Evolutionary conservation across 2,329 filamentous ascomycete genomes (phyloP), one percentile per base, ranked within the genome.

Genomic region (Fusarium chlamydosporum): DNA sequence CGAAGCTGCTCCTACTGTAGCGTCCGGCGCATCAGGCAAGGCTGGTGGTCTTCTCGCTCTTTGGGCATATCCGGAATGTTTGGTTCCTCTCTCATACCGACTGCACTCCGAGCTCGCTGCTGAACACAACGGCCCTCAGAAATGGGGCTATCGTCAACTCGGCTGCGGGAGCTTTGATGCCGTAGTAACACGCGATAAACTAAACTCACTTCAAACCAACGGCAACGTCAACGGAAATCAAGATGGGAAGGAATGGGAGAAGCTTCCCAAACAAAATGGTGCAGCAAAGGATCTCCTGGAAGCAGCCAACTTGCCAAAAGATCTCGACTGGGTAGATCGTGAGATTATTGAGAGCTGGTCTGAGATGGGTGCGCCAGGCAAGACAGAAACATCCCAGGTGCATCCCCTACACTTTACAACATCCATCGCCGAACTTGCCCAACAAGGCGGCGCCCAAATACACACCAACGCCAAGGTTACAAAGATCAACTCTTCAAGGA

Each of bases 341-440:
- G 87, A 90, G 6, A 82, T 89, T 3, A 81, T 97, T 23, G 82
- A 82, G 54, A 83, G 84, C 20, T 98, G 97, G 79, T 88, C 92
- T 34, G 89, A 91, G 76, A 97, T 98, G 93, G 93, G 93, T 26
- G 70, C 76, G 2, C 81, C 82, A 3, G 90, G 88, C 4, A 88
- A 89, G 1, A 86, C 85, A 2, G 92, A 93, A 65, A 98, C 96
- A 2, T 92, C 96, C 0, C 96, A 99, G 79, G 95, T 98, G 4
- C 95, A 99, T 75, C 96, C 96, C 0, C 92, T 91, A 65, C 89
- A 93, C 43, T 98, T 99, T 76, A 98, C 96, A 1, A 95, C 88
- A 0, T 85, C 89, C 16, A 96, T 98, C 79, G 92, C 92, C 6
- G 83, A 88, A 41, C 84, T 97, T 13, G 94, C 95, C 0, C 81